Evolutionary conservation across 2,329 filamentous ascomycete genomes (phyloP).

Genomic region (Fonsecaea erecta): DNA sequence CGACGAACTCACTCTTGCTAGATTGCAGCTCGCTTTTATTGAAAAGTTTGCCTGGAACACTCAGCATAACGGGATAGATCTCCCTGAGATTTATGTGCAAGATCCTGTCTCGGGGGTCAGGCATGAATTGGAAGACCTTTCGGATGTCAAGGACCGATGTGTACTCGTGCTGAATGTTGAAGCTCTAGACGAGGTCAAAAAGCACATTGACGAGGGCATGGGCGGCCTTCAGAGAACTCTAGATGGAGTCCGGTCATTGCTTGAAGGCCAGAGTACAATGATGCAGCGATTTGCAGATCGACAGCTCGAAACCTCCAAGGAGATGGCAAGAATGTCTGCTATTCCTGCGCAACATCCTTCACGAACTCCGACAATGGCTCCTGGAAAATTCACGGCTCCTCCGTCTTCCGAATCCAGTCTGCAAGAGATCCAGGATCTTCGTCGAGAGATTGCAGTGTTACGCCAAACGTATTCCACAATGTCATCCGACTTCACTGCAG

Average conservation of each 20-base stretch:
- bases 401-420: conserved; percentile 59
- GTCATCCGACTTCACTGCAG: conserved; percentile 82
- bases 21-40: conserved; percentile 93
- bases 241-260: conserved; percentile 80
- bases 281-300: conserved; percentile 87
- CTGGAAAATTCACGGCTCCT: conserved; percentile 37
- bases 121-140: conserved; percentile 91
- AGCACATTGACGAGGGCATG: conserved; percentile 91
- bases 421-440: conserved; percentile 77
- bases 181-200: conserved; percentile 91
- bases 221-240: conserved; percentile 78
- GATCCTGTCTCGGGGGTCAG: conserved; percentile 94
- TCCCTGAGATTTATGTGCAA: conserved; percentile 97
- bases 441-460: conserved; percentile 86
- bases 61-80: conserved; percentile 85
- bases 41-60: conserved; percentile 99
- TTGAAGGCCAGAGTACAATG: conserved; percentile 80
- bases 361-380: conserved; percentile 44
- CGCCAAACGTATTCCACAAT: conserved; percentile 93
- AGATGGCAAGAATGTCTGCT: conserved; percentile 71
- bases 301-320: conserved; percentile 86
- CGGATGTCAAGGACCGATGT: conserved; percentile 90
- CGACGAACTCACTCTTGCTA: conserved; percentile 81
- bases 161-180: conserved; percentile 96
- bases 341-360: conserved; percentile 47